Percentiles rank a stretch among this genome's conserved stretches.
Evolutionary conservation across 768 basidiomycete genomes (phyloP).

Genomic region (Filobasidium wieringae): DNA sequence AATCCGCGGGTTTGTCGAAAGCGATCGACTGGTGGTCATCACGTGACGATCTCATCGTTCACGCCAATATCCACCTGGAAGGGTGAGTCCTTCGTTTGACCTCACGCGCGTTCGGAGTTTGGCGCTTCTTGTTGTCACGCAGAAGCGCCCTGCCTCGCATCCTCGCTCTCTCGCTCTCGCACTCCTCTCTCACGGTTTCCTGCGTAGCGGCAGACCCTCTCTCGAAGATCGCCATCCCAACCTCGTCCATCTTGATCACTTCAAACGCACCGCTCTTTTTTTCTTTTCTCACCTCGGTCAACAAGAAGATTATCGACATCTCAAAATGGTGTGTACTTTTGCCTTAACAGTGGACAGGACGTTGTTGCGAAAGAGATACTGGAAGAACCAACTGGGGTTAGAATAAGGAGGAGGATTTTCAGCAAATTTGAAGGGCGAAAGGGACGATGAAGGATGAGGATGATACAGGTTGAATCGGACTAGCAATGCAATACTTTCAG

Average conservation of each 20-base stretch:
- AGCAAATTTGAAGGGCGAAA: too few relatives aligned
- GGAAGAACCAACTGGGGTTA: too few relatives aligned
- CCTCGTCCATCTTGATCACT: background rate
- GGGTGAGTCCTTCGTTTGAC: too few relatives aligned
- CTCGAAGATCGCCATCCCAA: background rate
- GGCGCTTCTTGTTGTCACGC: background rate
- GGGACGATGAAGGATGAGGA: too few relatives aligned
- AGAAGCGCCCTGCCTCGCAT: background rate
- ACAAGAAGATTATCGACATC: background rate
- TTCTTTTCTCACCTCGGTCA: background rate
- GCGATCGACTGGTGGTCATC: too few relatives aligned
- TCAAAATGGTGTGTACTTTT: slow-evolving; percentile 16
- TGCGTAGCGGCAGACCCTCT: background rate
- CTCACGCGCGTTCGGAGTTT: background rate
- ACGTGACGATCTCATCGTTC: too few relatives aligned
- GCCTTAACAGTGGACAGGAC: background rate
- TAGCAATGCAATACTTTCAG: too few relatives aligned
- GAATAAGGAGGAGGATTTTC: too few relatives aligned
- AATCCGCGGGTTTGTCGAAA: too few relatives aligned
- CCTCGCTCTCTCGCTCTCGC: background rate
- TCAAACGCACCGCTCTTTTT: background rate
- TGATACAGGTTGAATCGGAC: too few relatives aligned
- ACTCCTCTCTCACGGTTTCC: background rate
- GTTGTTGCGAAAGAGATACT: too few relatives aligned
- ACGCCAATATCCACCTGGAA: too few relatives aligned